Percentiles rank a stretch among this genome's conserved stretches.
These are phyloP conservation scores for Entamoeba histolytica DNA, from an alignment of 208 protist species.

Conservation along the genomic window DNA sequence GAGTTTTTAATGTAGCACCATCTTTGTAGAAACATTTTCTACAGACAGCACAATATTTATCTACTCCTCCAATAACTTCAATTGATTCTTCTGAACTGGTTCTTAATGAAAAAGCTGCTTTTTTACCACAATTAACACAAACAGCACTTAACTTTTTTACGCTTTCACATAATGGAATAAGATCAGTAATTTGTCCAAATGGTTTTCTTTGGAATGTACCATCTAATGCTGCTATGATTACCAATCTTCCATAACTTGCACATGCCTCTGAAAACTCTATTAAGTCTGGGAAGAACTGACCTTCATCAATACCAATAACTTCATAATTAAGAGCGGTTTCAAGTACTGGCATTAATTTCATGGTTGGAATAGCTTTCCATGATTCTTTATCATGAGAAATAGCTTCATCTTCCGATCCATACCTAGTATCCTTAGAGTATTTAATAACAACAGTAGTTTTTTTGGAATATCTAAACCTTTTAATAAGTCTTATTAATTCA, in stretches of 20 bases:
- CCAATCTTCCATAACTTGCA: constrained; percentile 59
- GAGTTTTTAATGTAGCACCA: background rate
- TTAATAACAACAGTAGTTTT: background rate
- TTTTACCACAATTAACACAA: constrained; percentile 56
- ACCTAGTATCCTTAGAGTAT: constrained; percentile 1
- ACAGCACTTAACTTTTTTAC: constrained; percentile 65
- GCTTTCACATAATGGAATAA: constrained; percentile 56
- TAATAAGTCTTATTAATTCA: background rate
- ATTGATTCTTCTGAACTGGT: constrained; percentile 40
- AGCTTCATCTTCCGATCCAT: background rate
- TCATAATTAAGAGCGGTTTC: background rate
- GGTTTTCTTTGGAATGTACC: constrained; percentile 61
- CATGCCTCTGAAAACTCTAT: constrained; percentile 50
- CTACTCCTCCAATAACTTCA: constrained; percentile 64
- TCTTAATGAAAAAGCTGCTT: constrained; percentile 57
- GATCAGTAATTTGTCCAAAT: constrained; percentile 52
- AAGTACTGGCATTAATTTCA: background rate
- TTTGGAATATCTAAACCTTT: background rate
- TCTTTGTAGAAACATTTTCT: constrained; percentile 19
- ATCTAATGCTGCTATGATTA: constrained; percentile 69
- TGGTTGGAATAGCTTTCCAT: background rate
- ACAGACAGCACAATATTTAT: constrained; percentile 70
- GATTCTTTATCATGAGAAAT: background rate
- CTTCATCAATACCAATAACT: background rate
- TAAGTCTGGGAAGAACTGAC: constrained; percentile 58